Percentiles rank a stretch among this genome's conserved stretches.
phyloP scores from a whole-genome alignment of 179 eudicot genomes.

The Vitellaria paradoxa region DNA sequence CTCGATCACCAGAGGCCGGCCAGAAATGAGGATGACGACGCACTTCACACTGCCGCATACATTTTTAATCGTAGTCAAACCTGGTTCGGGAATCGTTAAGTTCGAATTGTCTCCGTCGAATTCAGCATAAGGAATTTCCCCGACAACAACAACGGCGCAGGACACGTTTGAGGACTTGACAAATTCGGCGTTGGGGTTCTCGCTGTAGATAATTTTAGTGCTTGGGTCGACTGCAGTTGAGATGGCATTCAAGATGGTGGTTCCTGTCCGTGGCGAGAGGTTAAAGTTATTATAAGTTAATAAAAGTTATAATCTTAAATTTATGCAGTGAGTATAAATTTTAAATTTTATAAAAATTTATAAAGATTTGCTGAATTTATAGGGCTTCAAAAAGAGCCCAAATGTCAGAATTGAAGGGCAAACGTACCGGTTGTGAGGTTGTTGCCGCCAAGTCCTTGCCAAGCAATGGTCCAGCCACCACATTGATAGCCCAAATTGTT shows the following conservation, averaged over 20 bases:
- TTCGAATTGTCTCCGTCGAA: constrained; percentile 54
- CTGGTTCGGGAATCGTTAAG: constrained; percentile 24
- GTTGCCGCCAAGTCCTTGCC: constrained; percentile 69
- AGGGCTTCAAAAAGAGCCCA: too few relatives aligned
- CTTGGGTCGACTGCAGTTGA: constrained; percentile 48
- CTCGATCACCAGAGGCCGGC: constrained; percentile 59
- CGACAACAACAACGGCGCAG: constrained; percentile 67
- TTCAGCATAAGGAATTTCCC: constrained; percentile 67
- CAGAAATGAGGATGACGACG: constrained; percentile 54
- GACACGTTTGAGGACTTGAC: constrained; percentile 42
- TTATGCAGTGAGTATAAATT: too few relatives aligned
- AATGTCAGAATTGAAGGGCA: too few relatives aligned
- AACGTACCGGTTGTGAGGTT: constrained; percentile 38
- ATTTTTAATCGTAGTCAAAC: constrained; percentile 43
- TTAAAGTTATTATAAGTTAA: too few relatives aligned
- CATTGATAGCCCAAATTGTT: constrained; percentile 34
- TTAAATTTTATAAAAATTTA: too few relatives aligned
- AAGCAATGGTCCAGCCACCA: constrained; percentile 57
- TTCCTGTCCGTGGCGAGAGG: constrained; percentile 32
- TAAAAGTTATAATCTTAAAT: too few relatives aligned
- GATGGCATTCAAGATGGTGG: constrained; percentile 55
- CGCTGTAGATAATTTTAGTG: constrained; percentile 46
- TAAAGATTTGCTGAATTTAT: too few relatives aligned
- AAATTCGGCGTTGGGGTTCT: constrained; percentile 36
- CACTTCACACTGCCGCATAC: constrained; percentile 48